phyloP scores from a whole-genome alignment of 345 rosid species.

The Eucalyptus lansdowneana region DNA sequence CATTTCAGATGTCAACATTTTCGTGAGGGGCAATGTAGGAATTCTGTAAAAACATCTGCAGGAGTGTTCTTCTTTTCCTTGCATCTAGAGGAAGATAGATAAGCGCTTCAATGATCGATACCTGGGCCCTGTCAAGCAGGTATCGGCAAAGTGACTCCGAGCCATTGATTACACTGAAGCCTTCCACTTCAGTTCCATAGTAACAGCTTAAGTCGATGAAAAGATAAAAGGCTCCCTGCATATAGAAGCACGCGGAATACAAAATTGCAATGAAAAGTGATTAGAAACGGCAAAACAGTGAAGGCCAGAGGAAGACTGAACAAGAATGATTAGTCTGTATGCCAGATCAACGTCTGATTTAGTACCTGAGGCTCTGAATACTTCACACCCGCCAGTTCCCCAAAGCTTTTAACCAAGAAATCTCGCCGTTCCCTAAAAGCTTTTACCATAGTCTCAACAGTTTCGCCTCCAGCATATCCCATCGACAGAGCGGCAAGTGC shows the following conservation, averaged over 20 bases:
- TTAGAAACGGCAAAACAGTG: background rate
- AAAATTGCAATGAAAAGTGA: background rate
- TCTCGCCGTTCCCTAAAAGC: conserved; percentile 90
- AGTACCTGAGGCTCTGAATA: conserved; percentile 84
- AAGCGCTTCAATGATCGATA: background rate
- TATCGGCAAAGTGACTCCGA: conserved; percentile 59
- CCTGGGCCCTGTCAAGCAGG: conserved; percentile 57
- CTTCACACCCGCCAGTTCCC: conserved; percentile 66
- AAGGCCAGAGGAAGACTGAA: background rate
- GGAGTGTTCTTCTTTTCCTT: background rate
- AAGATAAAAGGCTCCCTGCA: conserved; percentile 96
- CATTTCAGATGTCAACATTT: background rate
- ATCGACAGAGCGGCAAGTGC: conserved; percentile 79
- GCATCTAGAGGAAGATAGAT: background rate
- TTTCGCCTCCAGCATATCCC: conserved; percentile 95
- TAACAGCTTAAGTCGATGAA: conserved; percentile 74
- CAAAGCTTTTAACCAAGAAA: conserved; percentile 68
- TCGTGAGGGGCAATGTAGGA: background rate
- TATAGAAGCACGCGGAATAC: background rate
- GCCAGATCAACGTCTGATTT: background rate
- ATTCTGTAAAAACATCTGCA: background rate
- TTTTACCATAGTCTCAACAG: conserved; percentile 73
- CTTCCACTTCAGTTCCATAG: conserved; percentile 72
- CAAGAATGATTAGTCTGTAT: background rate
- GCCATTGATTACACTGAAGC: conserved; percentile 57